Percentiles rank a stretch among this genome's conserved stretches.
Conservation (phyloP, 352 stramenopile genomes). For the Phytophthora boehmeriae region DNA sequence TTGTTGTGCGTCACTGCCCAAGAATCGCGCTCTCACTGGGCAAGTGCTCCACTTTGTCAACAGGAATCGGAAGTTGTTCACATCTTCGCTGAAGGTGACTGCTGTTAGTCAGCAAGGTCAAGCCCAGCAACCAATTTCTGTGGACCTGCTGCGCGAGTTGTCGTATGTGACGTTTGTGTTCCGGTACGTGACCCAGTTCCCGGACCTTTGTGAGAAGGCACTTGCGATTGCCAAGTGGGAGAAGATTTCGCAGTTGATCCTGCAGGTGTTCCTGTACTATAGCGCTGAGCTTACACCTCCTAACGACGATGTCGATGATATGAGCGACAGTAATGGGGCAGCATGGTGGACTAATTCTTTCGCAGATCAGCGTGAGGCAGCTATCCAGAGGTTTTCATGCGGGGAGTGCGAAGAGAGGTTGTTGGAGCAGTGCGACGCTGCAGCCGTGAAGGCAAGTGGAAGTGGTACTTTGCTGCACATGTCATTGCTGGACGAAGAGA, state of each 20-base stretch:
- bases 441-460: conserved; percentile 31
- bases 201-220: conserved; percentile 68
- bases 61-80: conserved; percentile 77
- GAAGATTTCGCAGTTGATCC: conserved; percentile 73
- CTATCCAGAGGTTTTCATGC: conserved; percentile 40
- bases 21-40: conserved; percentile 67
- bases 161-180: conserved; percentile 83
- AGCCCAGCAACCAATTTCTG: conserved; percentile 39
- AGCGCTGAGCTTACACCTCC: conserved; percentile 57
- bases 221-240: conserved; percentile 70
- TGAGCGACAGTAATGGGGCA: conserved; percentile 22
- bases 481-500: conserved; percentile 78
- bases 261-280: conserved; percentile 74
- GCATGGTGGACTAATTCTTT: conserved; percentile 66
- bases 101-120: conserved; percentile 19
- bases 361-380: conserved; percentile 66
- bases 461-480: conserved; percentile 53
- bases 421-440: conserved; percentile 44
- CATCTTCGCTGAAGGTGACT: conserved; percentile 66
- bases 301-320: conserved; percentile 34
- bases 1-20: conserved; percentile 63
- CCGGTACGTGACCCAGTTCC: conserved; percentile 79
- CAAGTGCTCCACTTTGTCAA: conserved; percentile 67
- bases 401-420: conserved; percentile 50
- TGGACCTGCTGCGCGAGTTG: conserved; percentile 71